Evolutionary conservation across 2,329 filamentous ascomycete species (phyloP).

Genomic region (Aphanocladium album): DNA sequence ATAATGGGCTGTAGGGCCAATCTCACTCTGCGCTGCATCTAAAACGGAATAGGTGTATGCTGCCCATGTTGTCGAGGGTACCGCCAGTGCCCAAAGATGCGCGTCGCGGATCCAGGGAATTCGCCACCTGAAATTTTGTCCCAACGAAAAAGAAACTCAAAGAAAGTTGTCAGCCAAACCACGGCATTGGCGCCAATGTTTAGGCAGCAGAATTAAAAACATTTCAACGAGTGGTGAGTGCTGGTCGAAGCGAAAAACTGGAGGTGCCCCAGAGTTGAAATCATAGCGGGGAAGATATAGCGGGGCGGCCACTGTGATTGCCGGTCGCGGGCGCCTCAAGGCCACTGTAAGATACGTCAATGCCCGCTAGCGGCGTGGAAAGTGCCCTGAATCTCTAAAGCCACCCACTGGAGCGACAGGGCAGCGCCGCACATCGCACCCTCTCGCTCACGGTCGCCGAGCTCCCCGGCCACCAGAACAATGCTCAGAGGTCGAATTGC

Average conservation of each 20-base stretch:
- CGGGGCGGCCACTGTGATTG: neutral
- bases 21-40: too few species aligned
- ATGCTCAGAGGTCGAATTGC: too few species aligned
- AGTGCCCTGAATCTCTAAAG: neutral
- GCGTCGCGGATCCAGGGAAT: neutral
- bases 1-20: too few species aligned
- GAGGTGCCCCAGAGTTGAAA: constrained; percentile 2
- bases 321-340: neutral
- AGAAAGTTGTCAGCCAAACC: neutral
- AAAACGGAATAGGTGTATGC: too few species aligned
- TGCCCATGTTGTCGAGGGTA: too few species aligned
- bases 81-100: too few species aligned
- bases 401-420: neutral
- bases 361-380: neutral
- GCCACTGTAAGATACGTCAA: neutral
- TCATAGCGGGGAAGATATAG: constrained; percentile 7
- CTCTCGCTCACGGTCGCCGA: neutral
- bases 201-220: neutral
- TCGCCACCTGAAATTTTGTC: neutral
- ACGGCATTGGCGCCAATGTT: neutral
- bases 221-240: neutral
- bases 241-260: neutral
- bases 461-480: neutral
- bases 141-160: neutral
- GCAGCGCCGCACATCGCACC: neutral